Evolutionary conservation across 768 basidiomycete genomes (phyloP).

Genomic region (Pleurotus platypus): DNA sequence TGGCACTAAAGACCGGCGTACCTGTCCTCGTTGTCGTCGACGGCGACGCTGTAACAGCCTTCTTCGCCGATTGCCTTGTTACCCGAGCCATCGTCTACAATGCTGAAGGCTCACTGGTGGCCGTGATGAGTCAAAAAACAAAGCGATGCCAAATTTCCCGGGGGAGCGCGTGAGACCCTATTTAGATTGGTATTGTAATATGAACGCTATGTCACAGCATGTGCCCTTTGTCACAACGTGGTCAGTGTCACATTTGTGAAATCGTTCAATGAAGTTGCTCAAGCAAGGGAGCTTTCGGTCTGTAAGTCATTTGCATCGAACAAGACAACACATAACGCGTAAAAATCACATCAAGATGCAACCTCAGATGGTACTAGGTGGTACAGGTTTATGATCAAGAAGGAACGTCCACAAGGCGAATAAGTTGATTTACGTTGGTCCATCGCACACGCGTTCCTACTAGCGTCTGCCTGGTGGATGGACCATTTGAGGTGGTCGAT

Average conservation of each 20-base stretch:
- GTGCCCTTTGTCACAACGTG: slow-evolving; percentile 1
- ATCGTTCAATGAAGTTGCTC: too few relatives aligned
- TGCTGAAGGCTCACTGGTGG: not conserved
- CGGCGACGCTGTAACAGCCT: slow-evolving; percentile 23
- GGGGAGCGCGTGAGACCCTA: slow-evolving; percentile 4
- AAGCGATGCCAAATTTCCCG: slow-evolving; percentile 14
- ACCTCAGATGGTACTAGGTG: too few relatives aligned
- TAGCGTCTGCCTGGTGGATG: too few relatives aligned
- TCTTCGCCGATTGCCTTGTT: slow-evolving; percentile 30
- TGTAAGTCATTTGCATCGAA: too few relatives aligned
- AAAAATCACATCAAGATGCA: too few relatives aligned
- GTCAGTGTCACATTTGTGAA: not conserved
- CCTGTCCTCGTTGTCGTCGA: slow-evolving; percentile 36
- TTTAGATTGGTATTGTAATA: slow-evolving; percentile 2
- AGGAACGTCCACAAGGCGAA: too few relatives aligned
- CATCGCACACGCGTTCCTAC: too few relatives aligned
- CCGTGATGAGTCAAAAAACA: slow-evolving; percentile 16
- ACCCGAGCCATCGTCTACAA: slow-evolving; percentile 26
- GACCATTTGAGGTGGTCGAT: too few relatives aligned
- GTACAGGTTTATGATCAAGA: too few relatives aligned
- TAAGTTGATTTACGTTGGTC: too few relatives aligned
- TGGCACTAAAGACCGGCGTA: slow-evolving; percentile 50
- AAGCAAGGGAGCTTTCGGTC: too few relatives aligned
- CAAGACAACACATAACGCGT: too few relatives aligned
- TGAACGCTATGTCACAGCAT: slow-evolving; percentile 2